phyloP scores from a whole-genome alignment of 192 early-diverging fungal species.

The Backusella luteola region DNA sequence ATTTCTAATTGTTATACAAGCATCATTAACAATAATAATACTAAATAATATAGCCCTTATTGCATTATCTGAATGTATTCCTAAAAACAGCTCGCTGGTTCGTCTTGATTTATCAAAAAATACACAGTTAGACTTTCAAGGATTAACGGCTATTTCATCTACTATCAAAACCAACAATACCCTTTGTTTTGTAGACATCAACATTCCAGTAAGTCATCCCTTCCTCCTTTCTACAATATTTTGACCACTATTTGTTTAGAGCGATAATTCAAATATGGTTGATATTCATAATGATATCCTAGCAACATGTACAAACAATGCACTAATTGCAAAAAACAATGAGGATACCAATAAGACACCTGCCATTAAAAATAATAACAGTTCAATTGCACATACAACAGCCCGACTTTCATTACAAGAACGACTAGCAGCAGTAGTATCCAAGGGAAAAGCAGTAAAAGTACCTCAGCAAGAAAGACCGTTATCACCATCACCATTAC shows the following conservation, averaged over 20 bases:
- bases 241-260: background rate
- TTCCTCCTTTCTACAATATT: background rate
- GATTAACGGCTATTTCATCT: conserved; percentile 78
- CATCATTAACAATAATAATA: background rate
- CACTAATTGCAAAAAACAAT: conserved; percentile 14
- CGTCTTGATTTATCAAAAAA: conserved; percentile 79
- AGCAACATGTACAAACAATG: conserved; percentile 31
- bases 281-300: conserved; percentile 28
- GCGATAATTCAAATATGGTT: conserved; percentile 27
- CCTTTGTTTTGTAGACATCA: conserved; percentile 72
- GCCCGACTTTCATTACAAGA: conserved; percentile 35
- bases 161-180: conserved; percentile 79
- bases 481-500: background rate
- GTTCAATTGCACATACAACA: conserved; percentile 22
- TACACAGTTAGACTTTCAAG: conserved; percentile 72
- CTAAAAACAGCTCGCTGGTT: conserved; percentile 65
- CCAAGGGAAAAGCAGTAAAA: conserved; percentile 13
- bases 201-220: conserved; percentile 41
- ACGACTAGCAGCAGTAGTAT: conserved; percentile 32
- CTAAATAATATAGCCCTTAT: conserved; percentile 51
- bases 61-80: conserved; percentile 77
- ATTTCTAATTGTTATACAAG: background rate
- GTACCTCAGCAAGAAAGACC: background rate
- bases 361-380: background rate
- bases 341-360: background rate